phyloP scores from a whole-genome alignment of 2,329 filamentous ascomycete species.

The Trichophaea hybrida region DNA sequence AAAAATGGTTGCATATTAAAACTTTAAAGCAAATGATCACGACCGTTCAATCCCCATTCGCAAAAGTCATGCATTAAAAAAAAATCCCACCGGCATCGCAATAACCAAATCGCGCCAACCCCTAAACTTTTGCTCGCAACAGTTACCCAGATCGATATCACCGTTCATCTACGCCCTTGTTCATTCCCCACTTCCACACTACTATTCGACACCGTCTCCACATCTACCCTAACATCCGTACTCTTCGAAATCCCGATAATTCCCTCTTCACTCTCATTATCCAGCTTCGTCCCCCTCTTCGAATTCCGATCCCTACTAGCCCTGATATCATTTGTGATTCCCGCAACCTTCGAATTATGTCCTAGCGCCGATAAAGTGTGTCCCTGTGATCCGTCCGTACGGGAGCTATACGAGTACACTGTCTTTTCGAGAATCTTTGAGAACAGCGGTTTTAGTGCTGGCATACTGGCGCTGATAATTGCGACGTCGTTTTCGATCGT shows the following conservation, averaged over 20 bases:
- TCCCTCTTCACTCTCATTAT: constrained; percentile 15
- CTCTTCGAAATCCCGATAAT: constrained; percentile 13
- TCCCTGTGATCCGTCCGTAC: background rate
- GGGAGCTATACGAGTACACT: background rate
- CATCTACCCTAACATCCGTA: constrained; percentile 10
- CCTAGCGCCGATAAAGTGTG: background rate
- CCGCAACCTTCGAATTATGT: background rate
- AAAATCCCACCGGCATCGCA: too few species aligned
- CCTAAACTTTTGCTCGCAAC: too few species aligned
- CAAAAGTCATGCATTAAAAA: too few species aligned
- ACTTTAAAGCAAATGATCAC: too few species aligned
- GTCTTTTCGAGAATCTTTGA: constrained; percentile 16
- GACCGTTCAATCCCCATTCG: too few species aligned
- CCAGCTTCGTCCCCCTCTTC: background rate
- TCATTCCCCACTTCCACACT: background rate
- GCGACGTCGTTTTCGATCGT: constrained; percentile 30
- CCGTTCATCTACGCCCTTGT: too few species aligned
- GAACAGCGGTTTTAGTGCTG: constrained; percentile 33
- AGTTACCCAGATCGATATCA: too few species aligned
- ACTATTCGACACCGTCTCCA: constrained; percentile 1
- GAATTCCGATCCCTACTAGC: background rate
- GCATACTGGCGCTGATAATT: constrained; percentile 35
- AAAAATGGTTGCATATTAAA: too few species aligned
- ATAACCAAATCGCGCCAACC: too few species aligned
- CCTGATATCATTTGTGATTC: background rate